Evolutionary conservation across 2,329 filamentous ascomycete genomes (phyloP).

Genomic region (Xylariaceae sp.): DNA sequence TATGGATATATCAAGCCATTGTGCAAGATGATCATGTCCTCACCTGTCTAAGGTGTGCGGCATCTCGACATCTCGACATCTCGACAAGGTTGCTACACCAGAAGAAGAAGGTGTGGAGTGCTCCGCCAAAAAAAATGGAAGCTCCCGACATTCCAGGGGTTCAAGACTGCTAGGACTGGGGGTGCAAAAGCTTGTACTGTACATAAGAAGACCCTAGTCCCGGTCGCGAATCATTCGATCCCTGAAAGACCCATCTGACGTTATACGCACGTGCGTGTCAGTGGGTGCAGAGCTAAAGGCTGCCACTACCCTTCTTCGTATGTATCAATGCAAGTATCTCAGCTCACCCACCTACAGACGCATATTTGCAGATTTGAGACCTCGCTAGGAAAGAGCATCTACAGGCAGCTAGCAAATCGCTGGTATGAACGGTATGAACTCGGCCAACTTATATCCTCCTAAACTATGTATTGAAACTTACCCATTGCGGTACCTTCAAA

Average conservation of each 20-base stretch:
- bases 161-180: constrained; percentile 1
- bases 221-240: constrained; percentile 13
- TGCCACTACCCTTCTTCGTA: too few species aligned
- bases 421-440: too few species aligned
- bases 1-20: background rate
- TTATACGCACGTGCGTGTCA: constrained; percentile 11
- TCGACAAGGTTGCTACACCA: constrained; percentile 1
- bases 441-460: too few species aligned
- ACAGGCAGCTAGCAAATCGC: background rate
- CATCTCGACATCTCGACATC: background rate
- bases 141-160: constrained; percentile 8
- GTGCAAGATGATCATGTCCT: background rate
- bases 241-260: background rate
- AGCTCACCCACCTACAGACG: background rate
- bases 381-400: background rate
- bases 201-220: constrained; percentile 10
- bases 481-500: background rate
- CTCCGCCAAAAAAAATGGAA: constrained; percentile 12
- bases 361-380: background rate
- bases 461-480: too few species aligned
- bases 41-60: background rate
- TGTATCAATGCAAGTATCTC: too few species aligned
- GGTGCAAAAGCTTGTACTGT: constrained; percentile 9
- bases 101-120: constrained; percentile 15
- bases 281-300: constrained; percentile 2